These are phyloP conservation scores for Gossypium schwendimanii DNA, from an alignment of 441 rosid species.

Conservation along the genomic window DNA sequence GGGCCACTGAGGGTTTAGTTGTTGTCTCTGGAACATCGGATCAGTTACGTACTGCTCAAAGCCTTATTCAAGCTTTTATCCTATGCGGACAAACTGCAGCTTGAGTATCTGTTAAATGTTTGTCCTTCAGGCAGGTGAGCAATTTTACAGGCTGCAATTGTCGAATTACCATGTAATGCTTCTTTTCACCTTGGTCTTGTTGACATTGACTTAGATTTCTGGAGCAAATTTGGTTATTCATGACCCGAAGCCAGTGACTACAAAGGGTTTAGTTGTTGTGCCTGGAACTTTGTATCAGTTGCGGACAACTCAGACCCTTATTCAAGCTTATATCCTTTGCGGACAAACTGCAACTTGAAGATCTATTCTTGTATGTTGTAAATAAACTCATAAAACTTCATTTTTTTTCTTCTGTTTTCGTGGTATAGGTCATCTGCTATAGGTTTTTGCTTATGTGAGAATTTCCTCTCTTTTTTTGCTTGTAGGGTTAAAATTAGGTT, in stretches of 20 bases:
- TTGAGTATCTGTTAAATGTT: background rate
- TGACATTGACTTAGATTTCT: conserved; percentile 37
- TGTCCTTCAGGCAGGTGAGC: conserved; percentile 40
- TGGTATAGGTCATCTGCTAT: background rate
- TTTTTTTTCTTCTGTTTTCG: background rate
- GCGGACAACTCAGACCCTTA: conserved; percentile 55
- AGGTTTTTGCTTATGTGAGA: background rate
- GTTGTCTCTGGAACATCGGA: conserved; percentile 56
- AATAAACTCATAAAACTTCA: background rate
- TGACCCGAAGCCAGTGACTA: conserved; percentile 47
- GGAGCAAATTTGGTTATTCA: conserved; percentile 54
- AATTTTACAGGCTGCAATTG: background rate
- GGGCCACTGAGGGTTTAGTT: conserved; percentile 49
- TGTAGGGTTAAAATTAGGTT: background rate
- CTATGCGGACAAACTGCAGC: conserved; percentile 32
- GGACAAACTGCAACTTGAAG: conserved; percentile 22
- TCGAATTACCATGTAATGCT: background rate
- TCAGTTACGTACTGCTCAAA: conserved; percentile 61
- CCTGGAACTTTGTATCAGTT: conserved; percentile 52
- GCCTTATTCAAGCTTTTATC: conserved; percentile 65
- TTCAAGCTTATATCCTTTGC: conserved; percentile 54
- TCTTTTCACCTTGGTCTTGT: background rate
- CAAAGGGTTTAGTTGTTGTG: conserved; percentile 51
- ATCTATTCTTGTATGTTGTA: background rate
- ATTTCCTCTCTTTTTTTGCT: background rate